Base-by-base conservation (phyloP, 2,329 filamentous ascomycete species). In the Cladophialophora yegresii region DNA sequence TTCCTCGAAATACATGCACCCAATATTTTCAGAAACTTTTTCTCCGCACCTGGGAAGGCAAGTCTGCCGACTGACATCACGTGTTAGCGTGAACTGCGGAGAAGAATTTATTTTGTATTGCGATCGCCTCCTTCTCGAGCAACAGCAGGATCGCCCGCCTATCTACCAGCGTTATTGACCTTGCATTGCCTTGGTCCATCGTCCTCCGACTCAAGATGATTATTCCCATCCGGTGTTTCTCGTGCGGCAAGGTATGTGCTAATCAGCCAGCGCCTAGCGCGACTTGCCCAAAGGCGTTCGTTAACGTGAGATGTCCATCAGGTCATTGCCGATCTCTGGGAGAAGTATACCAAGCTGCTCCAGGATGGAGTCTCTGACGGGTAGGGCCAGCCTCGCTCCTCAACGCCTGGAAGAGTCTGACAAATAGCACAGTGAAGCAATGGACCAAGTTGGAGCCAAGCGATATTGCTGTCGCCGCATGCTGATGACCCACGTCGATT, bases 401-500 rank as follows among this genome's bases (percentile, higher is more conserved):
- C n/a, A 22, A 12, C 47, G 53, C 36, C 36, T n/a, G 36, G 13
- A 43, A n/a, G 36, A 43, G 16, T 43, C 16, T 43, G 36, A 43
- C 36, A 43, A 43, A 43, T 43, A 58, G 23, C 51, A 57, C 72
- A 97, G 95, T 75, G 92, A 97, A 77, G 95, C 93, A 49, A 96
- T 99, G 89, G 93, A 98, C 78, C 86, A 92, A 76, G 87, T 99
- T 59, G 92, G 92, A 62, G 89, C 96, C 75, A 93, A 92, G 80
- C 87, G 95, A 72, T 99, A 99, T 83, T 99, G 95, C 85, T 99
- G 95, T 82, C 91, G 95, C 72, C 90, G 95, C 75, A 99, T 99
- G 95, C 88, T 99, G 78, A 97, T 99, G 90, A 99, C 95, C 65
- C 95, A 99, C 80, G 95, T 99, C 73, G 95, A 99, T 77, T 84